Evolutionary conservation across 2,329 filamentous ascomycete genomes (phyloP), one percentile per base, ranked within the genome.

Genomic region (Grosmannia penicillata): DNA sequence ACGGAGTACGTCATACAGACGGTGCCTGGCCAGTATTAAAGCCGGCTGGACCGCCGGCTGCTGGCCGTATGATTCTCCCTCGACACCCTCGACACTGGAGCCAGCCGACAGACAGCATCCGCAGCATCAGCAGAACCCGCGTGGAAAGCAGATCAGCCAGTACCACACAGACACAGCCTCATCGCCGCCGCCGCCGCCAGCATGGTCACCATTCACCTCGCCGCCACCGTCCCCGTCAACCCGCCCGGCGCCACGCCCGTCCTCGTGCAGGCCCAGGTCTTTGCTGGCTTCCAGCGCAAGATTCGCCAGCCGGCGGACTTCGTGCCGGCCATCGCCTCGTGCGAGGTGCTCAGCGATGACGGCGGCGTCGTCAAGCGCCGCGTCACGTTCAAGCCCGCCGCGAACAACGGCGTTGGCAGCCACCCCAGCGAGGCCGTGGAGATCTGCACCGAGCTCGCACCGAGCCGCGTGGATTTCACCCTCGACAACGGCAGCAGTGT

Each of bases 231-330:
- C 0, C 51, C 54, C 15, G 50, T 56, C 45, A 59, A 59, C 48
- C 51, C 52, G 10, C 23, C 46, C n/a, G 51, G 49, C 29, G 45
- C 45, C 10, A 19, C 41, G 11, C 54, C 53, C 1, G 29, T 44
- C 10, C 47, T 58, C 6, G 51, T 48, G 2, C 45, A 49, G 24
- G 17, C 48, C 4, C 55, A 58, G 29, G 45, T 56, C 25, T 58
- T 54, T 51, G 47, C 49, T 10, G 56, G 51, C 18, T 49, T 59
- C 11, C 45, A 55, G 50, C 49, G 51, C 45, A 58, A 59, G 41
- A 49, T 56, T 22, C 51, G 49, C 6, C 42, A 35, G n/a, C 52
- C 55, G 13, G 45, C 51, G 33, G 53, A 56, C 15, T 59, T 59
- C 37, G 55, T 58, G 13, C 49, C 55, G 1, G 49, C 53, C 14